Conservation (phyloP, 2,329 filamentous ascomycete genomes). For the Ophiostoma fasciatum region DNA sequence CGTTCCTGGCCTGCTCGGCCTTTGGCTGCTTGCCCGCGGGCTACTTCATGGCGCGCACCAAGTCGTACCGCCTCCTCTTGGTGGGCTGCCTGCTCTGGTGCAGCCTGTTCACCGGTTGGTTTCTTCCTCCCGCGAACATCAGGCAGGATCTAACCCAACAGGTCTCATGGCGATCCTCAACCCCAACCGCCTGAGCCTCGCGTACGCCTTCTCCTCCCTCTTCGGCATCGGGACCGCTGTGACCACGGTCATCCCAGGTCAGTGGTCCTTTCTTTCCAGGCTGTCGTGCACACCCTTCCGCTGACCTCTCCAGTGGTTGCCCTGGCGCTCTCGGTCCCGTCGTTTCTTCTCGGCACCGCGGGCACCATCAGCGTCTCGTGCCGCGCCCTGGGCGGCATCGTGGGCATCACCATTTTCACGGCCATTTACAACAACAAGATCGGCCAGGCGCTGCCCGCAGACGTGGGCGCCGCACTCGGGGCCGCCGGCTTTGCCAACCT, state of each 20-base stretch:
- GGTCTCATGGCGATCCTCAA: too few relatives aligned
- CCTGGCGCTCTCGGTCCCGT: not conserved
- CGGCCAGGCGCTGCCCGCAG: not conserved
- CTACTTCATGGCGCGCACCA: conserved; percentile 1
- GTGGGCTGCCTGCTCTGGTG: not conserved
- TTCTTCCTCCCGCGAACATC: too few relatives aligned
- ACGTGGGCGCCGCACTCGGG: too few relatives aligned
- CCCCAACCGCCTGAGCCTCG: too few relatives aligned
- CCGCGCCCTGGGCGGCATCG: not conserved
- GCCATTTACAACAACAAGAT: conserved; percentile 2
- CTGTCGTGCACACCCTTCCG: too few relatives aligned
- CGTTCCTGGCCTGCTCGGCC: not conserved
- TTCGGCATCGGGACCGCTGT: not conserved
- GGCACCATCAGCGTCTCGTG: too few relatives aligned
- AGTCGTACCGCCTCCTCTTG: not conserved
- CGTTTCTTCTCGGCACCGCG: too few relatives aligned
- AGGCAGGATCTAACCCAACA: too few relatives aligned
- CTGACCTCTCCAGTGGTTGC: not conserved
- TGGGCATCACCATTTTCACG: conserved; percentile 1
- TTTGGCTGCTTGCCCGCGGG: not conserved
- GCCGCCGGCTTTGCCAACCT: too few relatives aligned
- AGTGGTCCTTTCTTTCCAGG: too few relatives aligned
- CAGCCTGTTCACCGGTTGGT: too few relatives aligned
- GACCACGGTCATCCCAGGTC: conserved; percentile 1
- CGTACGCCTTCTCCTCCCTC: not conserved